Conservation (phyloP, 1,139 yeast species). For the Starmera stellimalicola region DNA sequence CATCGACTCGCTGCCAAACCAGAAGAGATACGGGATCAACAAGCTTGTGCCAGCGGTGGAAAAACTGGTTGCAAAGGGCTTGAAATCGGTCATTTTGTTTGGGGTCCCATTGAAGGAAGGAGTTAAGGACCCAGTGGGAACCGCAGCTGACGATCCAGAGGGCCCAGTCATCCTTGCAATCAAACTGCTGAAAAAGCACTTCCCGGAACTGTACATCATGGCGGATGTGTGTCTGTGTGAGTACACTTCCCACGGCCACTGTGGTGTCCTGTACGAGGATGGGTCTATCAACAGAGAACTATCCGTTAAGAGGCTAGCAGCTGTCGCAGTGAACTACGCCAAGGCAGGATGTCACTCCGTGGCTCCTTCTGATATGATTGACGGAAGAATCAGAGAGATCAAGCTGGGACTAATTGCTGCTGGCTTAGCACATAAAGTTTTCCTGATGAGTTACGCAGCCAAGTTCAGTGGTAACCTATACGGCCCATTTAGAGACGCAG, state of each 20-base stretch:
- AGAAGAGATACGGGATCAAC: constrained; percentile 79
- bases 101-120: constrained; percentile 81
- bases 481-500: constrained; percentile 98
- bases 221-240: constrained; percentile 97
- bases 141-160: constrained; percentile 91
- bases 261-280: constrained; percentile 83
- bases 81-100: constrained; percentile 76
- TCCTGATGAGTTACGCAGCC: constrained; percentile 91
- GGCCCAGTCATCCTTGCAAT: constrained; percentile 89
- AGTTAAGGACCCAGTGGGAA: constrained; percentile 70
- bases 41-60: constrained; percentile 65
- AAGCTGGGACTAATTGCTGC: constrained; percentile 77
- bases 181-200: constrained; percentile 48
- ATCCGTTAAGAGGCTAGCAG: constrained; percentile 78
- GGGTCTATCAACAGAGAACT: constrained; percentile 71
- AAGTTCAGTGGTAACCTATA: constrained; percentile 85
- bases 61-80: constrained; percentile 68
- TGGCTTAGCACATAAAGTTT: constrained; percentile 78
- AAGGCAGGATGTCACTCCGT: constrained; percentile 92
- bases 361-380: constrained; percentile 98
- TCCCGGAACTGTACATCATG: constrained; percentile 79
- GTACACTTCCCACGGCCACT: constrained; percentile 93
- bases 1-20: constrained; percentile 77
- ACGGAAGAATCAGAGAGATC: constrained; percentile 86
- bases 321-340: constrained; percentile 93